phyloP scores from a whole-genome alignment of 2,329 filamentous ascomycete species.

The Alternaria dauci region DNA sequence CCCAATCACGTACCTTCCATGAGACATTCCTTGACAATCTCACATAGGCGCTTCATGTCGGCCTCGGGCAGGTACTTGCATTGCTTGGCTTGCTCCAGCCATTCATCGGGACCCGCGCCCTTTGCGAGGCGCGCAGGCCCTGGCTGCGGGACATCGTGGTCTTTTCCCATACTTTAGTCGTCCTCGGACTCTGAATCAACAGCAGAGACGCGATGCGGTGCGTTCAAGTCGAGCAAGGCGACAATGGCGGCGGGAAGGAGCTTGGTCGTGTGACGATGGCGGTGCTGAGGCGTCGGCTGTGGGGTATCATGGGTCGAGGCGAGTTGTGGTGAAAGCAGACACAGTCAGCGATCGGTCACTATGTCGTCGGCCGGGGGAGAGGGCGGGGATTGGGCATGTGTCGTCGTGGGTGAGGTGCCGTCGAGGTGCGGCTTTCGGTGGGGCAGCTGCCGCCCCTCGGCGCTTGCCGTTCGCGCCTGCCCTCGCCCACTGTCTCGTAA shows the following conservation, averaged over 20 bases:
- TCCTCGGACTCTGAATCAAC: background rate
- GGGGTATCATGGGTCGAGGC: conserved; percentile 30
- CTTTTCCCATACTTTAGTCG: conserved; percentile 54
- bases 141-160: conserved; percentile 79
- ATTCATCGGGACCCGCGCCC: conserved; percentile 90
- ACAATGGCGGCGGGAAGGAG: conserved; percentile 20
- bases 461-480: conserved; percentile 26
- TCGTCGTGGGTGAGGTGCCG: conserved; percentile 11
- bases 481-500: conserved; percentile 5
- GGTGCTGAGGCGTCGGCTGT: conserved; percentile 34
- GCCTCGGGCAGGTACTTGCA: conserved; percentile 96
- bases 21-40: conserved; percentile 97
- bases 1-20: conserved; percentile 79
- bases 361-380: background rate
- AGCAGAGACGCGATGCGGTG: background rate
- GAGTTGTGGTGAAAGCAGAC: conserved; percentile 10
- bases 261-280: conserved; percentile 42
- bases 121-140: conserved; percentile 86
- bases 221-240: background rate
- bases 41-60: conserved; percentile 98
- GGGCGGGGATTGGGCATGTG: background rate
- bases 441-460: conserved; percentile 22
- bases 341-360: conserved; percentile 6
- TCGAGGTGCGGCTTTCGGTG: conserved; percentile 16
- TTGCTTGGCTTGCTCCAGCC: conserved; percentile 95